Conservation (phyloP, 495 filamentous ascomycete species). For the Penicillium canescens region DNA sequence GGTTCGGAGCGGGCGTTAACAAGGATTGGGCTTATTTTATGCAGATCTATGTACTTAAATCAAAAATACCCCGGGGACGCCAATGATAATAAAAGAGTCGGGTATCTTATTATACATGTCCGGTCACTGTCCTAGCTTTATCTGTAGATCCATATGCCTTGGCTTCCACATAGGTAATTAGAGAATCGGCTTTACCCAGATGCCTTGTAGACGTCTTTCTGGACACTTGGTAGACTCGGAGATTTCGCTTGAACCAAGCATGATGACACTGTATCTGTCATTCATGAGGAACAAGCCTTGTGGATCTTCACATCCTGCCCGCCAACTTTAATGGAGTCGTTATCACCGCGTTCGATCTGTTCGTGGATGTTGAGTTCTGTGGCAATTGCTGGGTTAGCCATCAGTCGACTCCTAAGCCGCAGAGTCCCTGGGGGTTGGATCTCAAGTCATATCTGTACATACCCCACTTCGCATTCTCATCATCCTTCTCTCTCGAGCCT, state of each 20-base stretch:
- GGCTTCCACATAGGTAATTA: not conserved
- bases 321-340: slow-evolving; percentile 74
- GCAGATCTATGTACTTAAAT: slow-evolving; percentile 41
- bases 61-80: slow-evolving; percentile 39
- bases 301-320: slow-evolving; percentile 46
- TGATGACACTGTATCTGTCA: not conserved
- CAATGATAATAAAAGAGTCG: slow-evolving; percentile 36
- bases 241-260: slow-evolving; percentile 2
- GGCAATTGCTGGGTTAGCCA: slow-evolving; percentile 6
- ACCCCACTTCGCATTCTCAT: slow-evolving; percentile 66
- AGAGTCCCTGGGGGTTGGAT: too few relatives aligned
- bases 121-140: slow-evolving; percentile 6
- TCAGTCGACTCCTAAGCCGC: not conserved
- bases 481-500: slow-evolving; percentile 55
- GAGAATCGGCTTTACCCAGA: not conserved
- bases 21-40: slow-evolving; percentile 35
- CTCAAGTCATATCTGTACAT: slow-evolving; percentile 28
- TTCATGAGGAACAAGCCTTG: slow-evolving; percentile 44
- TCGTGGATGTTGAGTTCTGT: slow-evolving; percentile 85
- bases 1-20: slow-evolving; percentile 43
- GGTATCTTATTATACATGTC: slow-evolving; percentile 50
- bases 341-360: slow-evolving; percentile 88
- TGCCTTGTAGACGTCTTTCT: not conserved
- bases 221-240: slow-evolving; percentile 1
- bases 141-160: slow-evolving; percentile 6